Evolutionary conservation across 2,329 filamentous ascomycete genomes (phyloP).

Genomic region (Helotiales sp.): DNA sequence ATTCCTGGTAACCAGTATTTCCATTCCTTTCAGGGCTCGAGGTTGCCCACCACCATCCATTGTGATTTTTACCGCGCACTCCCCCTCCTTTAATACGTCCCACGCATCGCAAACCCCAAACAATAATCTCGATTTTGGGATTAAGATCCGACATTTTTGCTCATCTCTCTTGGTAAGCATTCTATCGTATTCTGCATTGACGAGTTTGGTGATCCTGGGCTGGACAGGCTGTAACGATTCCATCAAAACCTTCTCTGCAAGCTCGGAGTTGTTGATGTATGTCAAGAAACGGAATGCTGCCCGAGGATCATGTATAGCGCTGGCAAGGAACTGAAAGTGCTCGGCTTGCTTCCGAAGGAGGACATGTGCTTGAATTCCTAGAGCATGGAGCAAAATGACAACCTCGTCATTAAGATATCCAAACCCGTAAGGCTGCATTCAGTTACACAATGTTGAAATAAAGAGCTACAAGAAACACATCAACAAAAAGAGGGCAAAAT

Average conservation of each 20-base stretch:
- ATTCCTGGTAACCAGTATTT: slow-evolving; percentile 3
- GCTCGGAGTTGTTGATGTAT: neutral
- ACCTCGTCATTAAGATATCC: slow-evolving; percentile 10
- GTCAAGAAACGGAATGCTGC: slow-evolving; percentile 6
- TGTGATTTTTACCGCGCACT: slow-evolving; percentile 7
- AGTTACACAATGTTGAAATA: too few species aligned
- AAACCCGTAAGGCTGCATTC: slow-evolving; percentile 12
- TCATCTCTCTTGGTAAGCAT: slow-evolving; percentile 1
- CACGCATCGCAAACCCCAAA: slow-evolving; percentile 11
- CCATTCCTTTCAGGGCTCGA: neutral
- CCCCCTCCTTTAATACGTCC: slow-evolving; percentile 1
- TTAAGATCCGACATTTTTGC: slow-evolving; percentile 1
- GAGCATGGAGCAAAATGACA: neutral
- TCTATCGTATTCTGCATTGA: neutral
- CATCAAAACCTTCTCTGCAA: neutral
- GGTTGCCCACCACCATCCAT: slow-evolving; percentile 4
- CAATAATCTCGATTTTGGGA: neutral
- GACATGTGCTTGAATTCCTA: neutral
- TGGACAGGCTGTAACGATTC: neutral
- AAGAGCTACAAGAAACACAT: too few species aligned
- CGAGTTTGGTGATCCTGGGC: neutral
- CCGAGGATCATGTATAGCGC: neutral
- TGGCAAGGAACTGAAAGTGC: neutral
- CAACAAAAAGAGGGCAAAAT: neutral
- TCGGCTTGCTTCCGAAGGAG: slow-evolving; percentile 2